phyloP scores from a whole-genome alignment of 192 early-diverging fungal genomes.

The Geranomyces michiganensis region DNA sequence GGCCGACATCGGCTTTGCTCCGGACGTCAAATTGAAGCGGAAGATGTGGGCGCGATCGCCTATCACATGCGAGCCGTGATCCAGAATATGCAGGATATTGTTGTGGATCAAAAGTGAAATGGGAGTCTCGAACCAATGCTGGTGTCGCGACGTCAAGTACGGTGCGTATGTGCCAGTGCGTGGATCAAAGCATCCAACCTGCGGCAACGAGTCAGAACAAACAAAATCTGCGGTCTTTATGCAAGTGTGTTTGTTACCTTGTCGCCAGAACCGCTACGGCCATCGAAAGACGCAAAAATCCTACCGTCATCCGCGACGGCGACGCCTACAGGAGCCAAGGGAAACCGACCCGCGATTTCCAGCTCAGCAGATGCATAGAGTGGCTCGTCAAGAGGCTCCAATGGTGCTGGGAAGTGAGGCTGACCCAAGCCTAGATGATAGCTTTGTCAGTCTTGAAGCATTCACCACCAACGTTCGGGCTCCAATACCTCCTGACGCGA shows the following conservation, averaged over 20 bases:
- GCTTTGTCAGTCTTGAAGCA: not conserved
- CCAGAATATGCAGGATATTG: not conserved
- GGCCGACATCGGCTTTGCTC: not conserved
- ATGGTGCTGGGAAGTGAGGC: not conserved
- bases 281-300: slow-evolving; percentile 2
- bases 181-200: not conserved
- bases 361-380: not conserved
- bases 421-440: not conserved
- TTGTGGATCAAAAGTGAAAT: not conserved
- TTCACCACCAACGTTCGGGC: not conserved
- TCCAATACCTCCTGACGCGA: not conserved
- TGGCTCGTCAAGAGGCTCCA: not conserved
- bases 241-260: not conserved
- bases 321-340: not conserved
- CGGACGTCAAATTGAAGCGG: slow-evolving; percentile 4
- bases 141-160: not conserved
- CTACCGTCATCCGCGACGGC: not conserved
- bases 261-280: not conserved
- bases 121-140: not conserved
- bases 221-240: not conserved
- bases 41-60: not conserved
- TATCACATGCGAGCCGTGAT: not conserved
- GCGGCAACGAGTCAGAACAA: not conserved
- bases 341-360: not conserved
- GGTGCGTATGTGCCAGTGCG: not conserved